Percentiles rank a stretch among this genome's conserved stretches.
These are phyloP conservation scores for Lachancea meyersii DNA, from an alignment of 805 yeast genomes.

Conservation along the genomic window DNA sequence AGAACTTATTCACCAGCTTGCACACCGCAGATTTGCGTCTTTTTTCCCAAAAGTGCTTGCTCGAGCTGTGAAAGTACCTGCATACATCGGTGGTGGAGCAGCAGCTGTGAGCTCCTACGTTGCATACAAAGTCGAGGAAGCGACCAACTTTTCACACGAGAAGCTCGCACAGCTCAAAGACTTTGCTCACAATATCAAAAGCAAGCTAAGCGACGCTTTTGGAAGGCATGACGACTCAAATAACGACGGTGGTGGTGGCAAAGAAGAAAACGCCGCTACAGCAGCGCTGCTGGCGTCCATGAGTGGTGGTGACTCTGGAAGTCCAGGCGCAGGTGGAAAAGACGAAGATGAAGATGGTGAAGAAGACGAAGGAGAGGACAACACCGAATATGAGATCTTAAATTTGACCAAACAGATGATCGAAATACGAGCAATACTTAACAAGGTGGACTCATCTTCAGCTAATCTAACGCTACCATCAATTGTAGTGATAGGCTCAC, in stretches of 20 bases:
- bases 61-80: slow-evolving; percentile 59
- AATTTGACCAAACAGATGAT: slow-evolving; percentile 93
- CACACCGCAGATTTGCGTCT: slow-evolving; percentile 26
- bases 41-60: slow-evolving; percentile 49
- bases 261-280: slow-evolving; percentile 45
- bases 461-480: slow-evolving; percentile 83
- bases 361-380: slow-evolving; percentile 48
- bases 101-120: slow-evolving; percentile 95
- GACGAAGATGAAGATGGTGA: slow-evolving; percentile 36
- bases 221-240: slow-evolving; percentile 29
- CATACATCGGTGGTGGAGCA: slow-evolving; percentile 79
- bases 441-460: slow-evolving; percentile 63
- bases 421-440: slow-evolving; percentile 77
- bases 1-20: slow-evolving; percentile 13
- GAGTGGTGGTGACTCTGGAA: slow-evolving; percentile 32
- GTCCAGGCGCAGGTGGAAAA: slow-evolving; percentile 44
- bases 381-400: slow-evolving; percentile 74
- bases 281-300: slow-evolving; percentile 29
- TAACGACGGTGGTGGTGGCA: slow-evolving; percentile 31
- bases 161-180: slow-evolving; percentile 58
- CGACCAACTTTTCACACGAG: slow-evolving; percentile 63
- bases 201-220: slow-evolving; percentile 30
- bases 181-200: slow-evolving; percentile 48
- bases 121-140: slow-evolving; percentile 87
- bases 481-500: slow-evolving; percentile 95